Evolutionary conservation across 163 green algal species (phyloP).

Genomic region (Scenedesmus sp.): DNA sequence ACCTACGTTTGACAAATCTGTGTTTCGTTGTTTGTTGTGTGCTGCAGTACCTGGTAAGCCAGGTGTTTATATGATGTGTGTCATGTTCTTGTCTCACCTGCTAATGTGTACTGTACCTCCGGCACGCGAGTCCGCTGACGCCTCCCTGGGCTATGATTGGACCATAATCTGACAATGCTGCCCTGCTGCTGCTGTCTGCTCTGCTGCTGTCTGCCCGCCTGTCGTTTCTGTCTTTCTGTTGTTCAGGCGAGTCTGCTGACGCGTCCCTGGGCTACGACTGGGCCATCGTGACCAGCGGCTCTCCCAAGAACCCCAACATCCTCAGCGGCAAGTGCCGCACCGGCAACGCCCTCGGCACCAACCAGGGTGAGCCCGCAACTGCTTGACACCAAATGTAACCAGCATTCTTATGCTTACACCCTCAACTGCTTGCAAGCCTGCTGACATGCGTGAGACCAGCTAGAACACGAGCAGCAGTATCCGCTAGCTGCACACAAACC

Average conservation of each 20-base stretch:
- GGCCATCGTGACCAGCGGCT: constrained; percentile 59
- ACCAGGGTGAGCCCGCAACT: constrained; percentile 21
- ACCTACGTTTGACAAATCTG: too few relatives aligned
- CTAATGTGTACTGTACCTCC: not conserved
- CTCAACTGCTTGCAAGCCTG: not conserved
- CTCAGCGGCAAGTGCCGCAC: constrained; percentile 29
- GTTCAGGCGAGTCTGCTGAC: constrained; percentile 47
- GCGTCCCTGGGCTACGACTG: constrained; percentile 53
- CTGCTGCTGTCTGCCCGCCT: not conserved
- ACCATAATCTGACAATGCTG: constrained; percentile 31
- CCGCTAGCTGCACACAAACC: too few relatives aligned
- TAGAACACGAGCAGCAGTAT: not conserved
- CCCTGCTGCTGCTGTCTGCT: not conserved
- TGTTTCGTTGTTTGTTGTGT: too few relatives aligned
- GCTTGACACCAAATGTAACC: too few relatives aligned
- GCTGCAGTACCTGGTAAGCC: too few relatives aligned
- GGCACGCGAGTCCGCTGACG: constrained; percentile 39
- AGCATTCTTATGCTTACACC: not conserved
- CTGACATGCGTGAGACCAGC: not conserved
- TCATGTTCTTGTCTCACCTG: too few relatives aligned
- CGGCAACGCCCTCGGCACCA: constrained; percentile 29
- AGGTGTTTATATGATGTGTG: too few relatives aligned
- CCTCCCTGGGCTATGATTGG: constrained; percentile 54
- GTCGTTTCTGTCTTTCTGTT: not conserved
- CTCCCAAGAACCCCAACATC: constrained; percentile 28